Evolutionary conservation across 129 eudicot species (phyloP), one percentile per base, ranked within the genome.

Genomic region (Solidago caesia): DNA sequence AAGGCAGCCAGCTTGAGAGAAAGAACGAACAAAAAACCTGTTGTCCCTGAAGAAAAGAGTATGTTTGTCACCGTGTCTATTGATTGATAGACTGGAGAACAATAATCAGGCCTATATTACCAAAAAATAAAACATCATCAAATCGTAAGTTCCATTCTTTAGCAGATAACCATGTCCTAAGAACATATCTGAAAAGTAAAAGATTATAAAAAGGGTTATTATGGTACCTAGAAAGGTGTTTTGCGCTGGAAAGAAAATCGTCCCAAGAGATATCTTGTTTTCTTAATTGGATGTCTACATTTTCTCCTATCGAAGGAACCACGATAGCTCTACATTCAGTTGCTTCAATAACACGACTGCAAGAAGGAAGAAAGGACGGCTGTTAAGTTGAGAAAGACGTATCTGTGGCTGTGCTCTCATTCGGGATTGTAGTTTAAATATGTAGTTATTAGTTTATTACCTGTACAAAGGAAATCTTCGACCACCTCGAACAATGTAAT

Each of bases 11-110:
- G 21, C 3, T 12, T 8, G 1, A 56, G n/a, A 67, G 73, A 45
- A 73, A 39, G 56, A 41, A 64, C 21, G 6, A 61, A 65, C 44
- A 49, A 5, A 66, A 26, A 74, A 94, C 98, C 98, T 59, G 99
- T 91, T 59, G 99, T 95, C 73, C 99, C 99, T 7, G 99, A 95
- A 39, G 99, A 95, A 71, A 95, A 95, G 66, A 95, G 90, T 82
- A 95, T 84, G 72, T 86, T 86, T 77, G 86, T 87, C 45, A 91
- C 63, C 11, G 96, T 63, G 47, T 95, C 97, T 41, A 81, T 44
- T 44, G 97, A 63, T 59, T 83, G 96, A 80, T 95, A 84, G 76
- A 80, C 80, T 42, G 99, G 92, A 65, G 72, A 46, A 66, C 80
- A 87, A 71, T 79, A 80, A 71, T 85, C 61, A 7, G 88, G 73